Conservation (phyloP, 768 basidiomycete genomes). For the Boletus barrowsii region DNA sequence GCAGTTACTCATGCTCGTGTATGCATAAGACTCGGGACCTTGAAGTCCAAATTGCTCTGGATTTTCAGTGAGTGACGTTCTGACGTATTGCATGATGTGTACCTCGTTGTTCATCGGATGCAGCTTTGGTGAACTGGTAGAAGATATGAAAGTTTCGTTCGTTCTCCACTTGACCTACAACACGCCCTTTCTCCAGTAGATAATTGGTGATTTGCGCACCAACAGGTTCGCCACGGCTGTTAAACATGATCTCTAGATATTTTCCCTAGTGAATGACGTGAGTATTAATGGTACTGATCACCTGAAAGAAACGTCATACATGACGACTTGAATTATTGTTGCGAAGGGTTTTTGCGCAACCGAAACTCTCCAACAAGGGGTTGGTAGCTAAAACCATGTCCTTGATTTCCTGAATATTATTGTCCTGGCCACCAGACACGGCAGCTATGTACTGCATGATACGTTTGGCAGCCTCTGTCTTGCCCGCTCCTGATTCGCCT, state of each 20-base stretch:
- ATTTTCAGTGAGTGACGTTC: slow-evolving; percentile 14
- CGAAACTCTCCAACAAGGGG: slow-evolving; percentile 95
- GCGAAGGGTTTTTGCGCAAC: slow-evolving; percentile 96
- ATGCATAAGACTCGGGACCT: slow-evolving; percentile 93
- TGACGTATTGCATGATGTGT: slow-evolving; percentile 15
- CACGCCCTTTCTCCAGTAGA: slow-evolving; percentile 92
- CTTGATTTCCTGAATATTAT: slow-evolving; percentile 95
- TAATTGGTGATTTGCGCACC: slow-evolving; percentile 99
- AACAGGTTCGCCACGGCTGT: slow-evolving; percentile 85
- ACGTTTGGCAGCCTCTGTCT: slow-evolving; percentile 98
- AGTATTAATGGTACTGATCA: background rate
- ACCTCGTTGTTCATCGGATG: slow-evolving; percentile 87
- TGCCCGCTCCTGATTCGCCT: slow-evolving; percentile 97
- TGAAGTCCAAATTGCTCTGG: slow-evolving; percentile 92
- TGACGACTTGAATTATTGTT: slow-evolving; percentile 99
- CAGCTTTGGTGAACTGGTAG: slow-evolving; percentile 98
- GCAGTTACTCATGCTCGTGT: slow-evolving; percentile 90
- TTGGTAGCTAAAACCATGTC: slow-evolving; percentile 99
- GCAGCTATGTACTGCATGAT: slow-evolving; percentile 99
- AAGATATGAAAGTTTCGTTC: slow-evolving; percentile 99
- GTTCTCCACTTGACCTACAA: slow-evolving; percentile 93
- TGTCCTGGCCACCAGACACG: slow-evolving; percentile 84
- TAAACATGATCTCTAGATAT: slow-evolving; percentile 99
- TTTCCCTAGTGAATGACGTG: slow-evolving; percentile 65
- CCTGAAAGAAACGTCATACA: slow-evolving; percentile 50